Percentiles rank a stretch among this genome's conserved stretches.
Evolutionary conservation across 176 grass and related monocot species (phyloP).

Genomic region (Tillandsia leiboldiana): DNA sequence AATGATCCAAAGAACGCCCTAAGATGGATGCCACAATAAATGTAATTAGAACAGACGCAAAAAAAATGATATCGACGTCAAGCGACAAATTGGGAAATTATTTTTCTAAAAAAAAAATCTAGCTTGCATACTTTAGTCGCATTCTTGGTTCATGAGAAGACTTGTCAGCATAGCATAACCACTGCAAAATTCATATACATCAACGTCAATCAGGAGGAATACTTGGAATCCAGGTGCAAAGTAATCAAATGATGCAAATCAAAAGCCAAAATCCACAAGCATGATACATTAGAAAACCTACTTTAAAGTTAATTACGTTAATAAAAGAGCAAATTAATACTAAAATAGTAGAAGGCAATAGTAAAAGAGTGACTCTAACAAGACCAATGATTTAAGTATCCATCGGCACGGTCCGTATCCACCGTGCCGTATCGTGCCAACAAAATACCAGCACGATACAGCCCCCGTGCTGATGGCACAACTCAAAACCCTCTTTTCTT

Average conservation of each 20-base stretch:
- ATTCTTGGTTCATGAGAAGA: constrained; percentile 88
- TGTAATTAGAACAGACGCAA: constrained; percentile 2
- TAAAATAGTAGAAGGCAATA: not conserved
- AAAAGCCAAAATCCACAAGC: not conserved
- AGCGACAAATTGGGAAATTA: constrained; percentile 5
- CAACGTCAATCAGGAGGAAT: not conserved
- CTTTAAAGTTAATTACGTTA: not conserved
- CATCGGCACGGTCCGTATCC: too few species aligned
- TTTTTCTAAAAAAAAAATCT: not conserved
- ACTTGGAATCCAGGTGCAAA: not conserved
- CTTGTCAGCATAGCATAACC: constrained; percentile 96
- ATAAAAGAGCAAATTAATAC: not conserved
- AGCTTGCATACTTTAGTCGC: constrained; percentile 73
- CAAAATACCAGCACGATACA: too few species aligned
- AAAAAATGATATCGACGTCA: constrained; percentile 3
- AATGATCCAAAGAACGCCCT: constrained; percentile 97
- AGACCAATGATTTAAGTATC: not conserved
- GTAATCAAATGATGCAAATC: not conserved
- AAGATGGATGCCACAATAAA: constrained; percentile 8
- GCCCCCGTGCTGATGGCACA: too few species aligned
- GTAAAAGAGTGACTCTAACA: not conserved
- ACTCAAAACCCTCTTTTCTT: too few species aligned
- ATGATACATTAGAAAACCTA: not conserved
- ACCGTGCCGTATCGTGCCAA: too few species aligned
- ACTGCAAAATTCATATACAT: constrained; percentile 40